A percentile compares a stretch with the other conserved stretches of the same genome.
These are phyloP conservation scores for Melaleuca alternifolia DNA, from an alignment of 345 rosid genomes.

Conservation along the genomic window DNA sequence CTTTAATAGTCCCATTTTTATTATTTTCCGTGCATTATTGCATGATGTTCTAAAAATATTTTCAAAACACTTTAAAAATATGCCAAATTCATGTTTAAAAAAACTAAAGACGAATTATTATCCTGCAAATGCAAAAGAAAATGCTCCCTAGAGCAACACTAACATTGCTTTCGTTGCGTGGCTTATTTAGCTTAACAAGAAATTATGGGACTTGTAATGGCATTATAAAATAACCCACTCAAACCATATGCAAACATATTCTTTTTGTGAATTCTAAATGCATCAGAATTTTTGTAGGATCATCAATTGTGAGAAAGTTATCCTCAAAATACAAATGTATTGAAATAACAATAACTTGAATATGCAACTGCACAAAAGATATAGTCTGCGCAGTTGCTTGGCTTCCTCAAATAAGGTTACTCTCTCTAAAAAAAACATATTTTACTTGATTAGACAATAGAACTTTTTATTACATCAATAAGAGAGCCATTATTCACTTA, in stretches of 20 bases:
- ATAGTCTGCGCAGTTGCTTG: fast-evolving
- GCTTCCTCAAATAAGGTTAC: too few relatives aligned
- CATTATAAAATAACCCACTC: not conserved
- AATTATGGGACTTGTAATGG: not conserved
- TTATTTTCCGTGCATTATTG: too few relatives aligned
- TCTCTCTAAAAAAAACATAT: too few relatives aligned
- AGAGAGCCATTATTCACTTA: not conserved
- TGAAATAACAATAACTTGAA: too few relatives aligned
- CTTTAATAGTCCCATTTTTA: too few relatives aligned
- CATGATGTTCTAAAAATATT: too few relatives aligned
- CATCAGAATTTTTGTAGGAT: not conserved
- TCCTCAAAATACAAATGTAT: too few relatives aligned
- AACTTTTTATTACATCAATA: not conserved
- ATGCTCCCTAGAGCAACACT: not conserved
- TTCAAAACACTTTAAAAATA: not conserved
- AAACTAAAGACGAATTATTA: not conserved
- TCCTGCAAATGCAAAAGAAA: not conserved
- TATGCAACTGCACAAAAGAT: too few relatives aligned
- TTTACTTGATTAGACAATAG: too few relatives aligned
- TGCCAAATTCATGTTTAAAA: not conserved
- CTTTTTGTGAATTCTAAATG: not conserved
- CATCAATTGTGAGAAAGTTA: not conserved
- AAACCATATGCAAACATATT: not conserved
- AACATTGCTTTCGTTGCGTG: not conserved
- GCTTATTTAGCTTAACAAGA: not conserved